Evolutionary conservation across 2,329 filamentous ascomycete genomes (phyloP), one percentile per base, ranked within the genome.

Genomic region (Fonsecaea erecta): DNA sequence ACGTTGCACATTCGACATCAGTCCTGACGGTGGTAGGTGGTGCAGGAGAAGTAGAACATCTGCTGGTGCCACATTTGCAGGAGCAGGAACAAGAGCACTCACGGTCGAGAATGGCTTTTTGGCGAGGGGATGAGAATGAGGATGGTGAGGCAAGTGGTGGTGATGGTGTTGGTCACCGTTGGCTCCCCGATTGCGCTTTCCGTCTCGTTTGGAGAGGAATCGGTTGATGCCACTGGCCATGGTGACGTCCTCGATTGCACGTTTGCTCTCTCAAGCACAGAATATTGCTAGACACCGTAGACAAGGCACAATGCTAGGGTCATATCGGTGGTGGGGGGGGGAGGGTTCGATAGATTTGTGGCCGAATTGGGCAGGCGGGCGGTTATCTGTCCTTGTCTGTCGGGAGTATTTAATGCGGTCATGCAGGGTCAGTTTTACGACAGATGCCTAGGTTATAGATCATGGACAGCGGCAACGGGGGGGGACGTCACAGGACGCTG

Each of bases 191-290:
- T 58, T 72, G 57, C 71, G 73, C 56, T 74, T 71, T 58, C 72
- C 75, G 63, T 80, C 78, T 46, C 78, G 75, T 59, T 74, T 76
- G 4, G 77, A 77, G 60, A 80, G 74, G 61, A 80, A 78, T 43
- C 75, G 73, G 62, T 79, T 78, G 59, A 80, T 77, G 0, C 77
- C 76, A 71, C 75, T 78, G 78, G 80, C 80, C 18, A 64, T 73
- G 51, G 37, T 26, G 12, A n/a, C 53, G 14, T 37, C 52, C n/a
- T 21, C 9, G 55, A 32, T 18, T n/a, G n/a, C n/a, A n/a, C n/a
- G n/a, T n/a, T 8, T 28, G 18, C 26, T 14, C 32, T 34, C 12
- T 59, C 24, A n/a, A 7, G 21, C 26, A 2, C 7, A 16, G 24
- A 30, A 32, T 16, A 14, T 26, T 14, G 26, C 40, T n/a, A 48